Evolutionary conservation across 345 rosid genomes (phyloP).

Genomic region (Acer campestre): DNA sequence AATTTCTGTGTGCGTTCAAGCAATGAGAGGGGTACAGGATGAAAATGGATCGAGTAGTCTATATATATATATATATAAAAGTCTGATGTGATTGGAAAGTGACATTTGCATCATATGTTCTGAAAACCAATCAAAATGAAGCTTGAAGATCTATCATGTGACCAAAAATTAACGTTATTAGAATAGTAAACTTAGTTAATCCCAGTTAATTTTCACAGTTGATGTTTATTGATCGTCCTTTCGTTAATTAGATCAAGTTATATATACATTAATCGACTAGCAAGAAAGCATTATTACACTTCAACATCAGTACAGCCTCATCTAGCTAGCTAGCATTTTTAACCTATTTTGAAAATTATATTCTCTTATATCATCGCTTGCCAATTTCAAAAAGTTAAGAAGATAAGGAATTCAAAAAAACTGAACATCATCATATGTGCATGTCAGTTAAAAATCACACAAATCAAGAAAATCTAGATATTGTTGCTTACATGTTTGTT

Average conservation of each 20-base stretch:
- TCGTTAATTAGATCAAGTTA: neutral
- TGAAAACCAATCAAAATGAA: neutral
- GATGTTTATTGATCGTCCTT: neutral
- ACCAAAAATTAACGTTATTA: neutral
- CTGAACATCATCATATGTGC: neutral
- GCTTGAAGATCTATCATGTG: neutral
- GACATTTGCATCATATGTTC: neutral
- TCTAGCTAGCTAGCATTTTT: neutral
- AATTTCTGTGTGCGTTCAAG: neutral
- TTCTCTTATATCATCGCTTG: neutral
- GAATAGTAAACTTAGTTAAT: neutral
- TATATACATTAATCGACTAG: too few species aligned
- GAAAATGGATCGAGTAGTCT: neutral
- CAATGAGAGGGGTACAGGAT: neutral
- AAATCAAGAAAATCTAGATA: neutral
- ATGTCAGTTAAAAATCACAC: constrained; percentile 12
- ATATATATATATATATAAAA: neutral
- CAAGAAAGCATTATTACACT: neutral
- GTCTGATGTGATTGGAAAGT: neutral
- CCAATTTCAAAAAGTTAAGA: neutral
- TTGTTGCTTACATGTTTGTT: neutral
- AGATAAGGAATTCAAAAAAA: neutral
- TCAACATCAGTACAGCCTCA: neutral
- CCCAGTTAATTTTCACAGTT: neutral
- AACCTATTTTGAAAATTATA: neutral